These are phyloP conservation scores for Rhinocladiella similis DNA, from an alignment of 2,329 filamentous ascomycete genomes.

Conservation along the genomic window DNA sequence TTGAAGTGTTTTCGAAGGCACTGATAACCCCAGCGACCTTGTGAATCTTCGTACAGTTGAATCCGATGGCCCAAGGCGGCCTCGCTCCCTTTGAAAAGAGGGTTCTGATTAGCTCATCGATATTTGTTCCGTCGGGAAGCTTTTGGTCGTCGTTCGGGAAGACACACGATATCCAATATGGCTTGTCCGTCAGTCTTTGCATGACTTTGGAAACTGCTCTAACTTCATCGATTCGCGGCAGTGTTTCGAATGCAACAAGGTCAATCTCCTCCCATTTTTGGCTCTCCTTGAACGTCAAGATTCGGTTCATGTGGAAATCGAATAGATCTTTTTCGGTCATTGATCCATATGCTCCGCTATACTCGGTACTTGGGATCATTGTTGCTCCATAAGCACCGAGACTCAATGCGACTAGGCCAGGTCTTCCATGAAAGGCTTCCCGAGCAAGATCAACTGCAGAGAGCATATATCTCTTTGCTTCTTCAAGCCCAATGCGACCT, in stretches of 20 bases:
- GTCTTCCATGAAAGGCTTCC: constrained; percentile 38
- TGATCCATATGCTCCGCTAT: constrained; percentile 57
- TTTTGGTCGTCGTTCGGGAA: constrained; percentile 56
- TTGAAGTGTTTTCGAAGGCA: constrained; percentile 37
- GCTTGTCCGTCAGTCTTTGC: constrained; percentile 34
- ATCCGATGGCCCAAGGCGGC: constrained; percentile 62
- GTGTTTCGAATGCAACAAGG: constrained; percentile 65
- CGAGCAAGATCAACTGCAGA: constrained; percentile 40
- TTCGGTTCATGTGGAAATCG: constrained; percentile 58
- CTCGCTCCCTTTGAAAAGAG: constrained; percentile 34
- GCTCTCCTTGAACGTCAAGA: constrained; percentile 52
- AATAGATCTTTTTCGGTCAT: constrained; percentile 49
- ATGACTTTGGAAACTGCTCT: constrained; percentile 54
- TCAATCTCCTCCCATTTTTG: constrained; percentile 45
- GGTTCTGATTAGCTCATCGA: constrained; percentile 44
- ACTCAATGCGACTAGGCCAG: constrained; percentile 55
- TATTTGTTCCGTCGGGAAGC: constrained; percentile 58
- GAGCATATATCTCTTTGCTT: constrained; percentile 35
- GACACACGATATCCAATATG: constrained; percentile 65
- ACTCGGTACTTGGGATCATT: constrained; percentile 67
- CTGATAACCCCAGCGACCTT: constrained; percentile 33
- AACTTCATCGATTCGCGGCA: constrained; percentile 65
- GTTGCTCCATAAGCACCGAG: constrained; percentile 67
- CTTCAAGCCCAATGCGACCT: constrained; percentile 17
- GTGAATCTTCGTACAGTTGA: constrained; percentile 60